Conservation (phyloP, 208 protist species). For the Novymonas esmeraldas region DNA sequence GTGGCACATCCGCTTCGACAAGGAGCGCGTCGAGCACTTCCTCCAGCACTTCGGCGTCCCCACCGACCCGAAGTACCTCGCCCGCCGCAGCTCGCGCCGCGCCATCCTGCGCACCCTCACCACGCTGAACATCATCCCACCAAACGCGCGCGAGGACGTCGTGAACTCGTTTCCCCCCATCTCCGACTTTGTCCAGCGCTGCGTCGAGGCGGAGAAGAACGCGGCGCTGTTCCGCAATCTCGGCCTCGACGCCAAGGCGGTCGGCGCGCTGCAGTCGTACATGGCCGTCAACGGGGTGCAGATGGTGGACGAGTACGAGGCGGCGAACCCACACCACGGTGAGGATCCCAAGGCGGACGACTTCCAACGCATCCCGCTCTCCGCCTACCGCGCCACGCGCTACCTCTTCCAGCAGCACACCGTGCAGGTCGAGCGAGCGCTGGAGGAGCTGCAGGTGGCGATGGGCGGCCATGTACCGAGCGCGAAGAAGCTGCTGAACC, state of each 20-base stretch:
- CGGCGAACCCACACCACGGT: conserved; percentile 24
- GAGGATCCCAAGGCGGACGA: conserved; percentile 33
- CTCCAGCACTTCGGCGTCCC: conserved; percentile 82
- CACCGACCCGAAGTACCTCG: conserved; percentile 72
- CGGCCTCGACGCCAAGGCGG: conserved; percentile 46
- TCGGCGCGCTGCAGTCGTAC: conserved; percentile 57
- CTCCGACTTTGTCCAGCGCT: conserved; percentile 79
- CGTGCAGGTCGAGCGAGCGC: conserved; percentile 70
- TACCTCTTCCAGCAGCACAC: conserved; percentile 89
- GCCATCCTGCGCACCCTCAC: conserved; percentile 51
- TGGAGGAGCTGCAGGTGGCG: conserved; percentile 65
- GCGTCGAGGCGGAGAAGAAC: conserved; percentile 77
- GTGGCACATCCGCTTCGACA: conserved; percentile 78
- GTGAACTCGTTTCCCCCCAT: conserved; percentile 71
- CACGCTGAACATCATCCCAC: conserved; percentile 58
- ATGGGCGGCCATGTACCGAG: conserved; percentile 71
- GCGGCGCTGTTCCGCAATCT: conserved; percentile 57
- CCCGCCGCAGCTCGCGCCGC: conserved; percentile 61
- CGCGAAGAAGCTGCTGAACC: conserved; percentile 76
- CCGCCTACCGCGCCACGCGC: conserved; percentile 72
- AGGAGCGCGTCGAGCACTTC: conserved; percentile 82
- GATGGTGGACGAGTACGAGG: conserved; percentile 69
- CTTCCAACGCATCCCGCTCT: conserved; percentile 42
- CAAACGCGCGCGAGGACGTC: conserved; percentile 62
- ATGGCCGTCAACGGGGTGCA: conserved; percentile 66